Conservation (phyloP, 169 alveolate species). For the Plasmodium knowlesi region DNA sequence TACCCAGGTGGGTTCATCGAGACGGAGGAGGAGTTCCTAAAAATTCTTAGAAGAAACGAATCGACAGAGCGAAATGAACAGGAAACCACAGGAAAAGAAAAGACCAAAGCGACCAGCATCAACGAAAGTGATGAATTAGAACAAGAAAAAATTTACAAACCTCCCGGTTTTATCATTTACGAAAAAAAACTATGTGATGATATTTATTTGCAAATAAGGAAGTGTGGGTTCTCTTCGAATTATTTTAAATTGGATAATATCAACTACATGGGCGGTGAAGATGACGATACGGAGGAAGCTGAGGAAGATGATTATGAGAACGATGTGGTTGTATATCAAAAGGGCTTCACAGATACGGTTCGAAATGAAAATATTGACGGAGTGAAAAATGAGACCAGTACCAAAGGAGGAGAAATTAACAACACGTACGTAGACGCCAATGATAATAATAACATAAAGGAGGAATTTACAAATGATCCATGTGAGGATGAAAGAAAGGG, state of each 20-base stretch:
- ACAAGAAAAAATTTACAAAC: conserved; percentile 13
- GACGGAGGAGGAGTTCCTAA: conserved; percentile 51
- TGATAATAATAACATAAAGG: neutral
- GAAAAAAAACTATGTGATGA: conserved; percentile 61
- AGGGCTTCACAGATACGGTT: neutral
- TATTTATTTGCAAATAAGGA: conserved; percentile 55
- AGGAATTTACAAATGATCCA: neutral
- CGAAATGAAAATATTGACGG: neutral
- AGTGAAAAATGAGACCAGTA: neutral
- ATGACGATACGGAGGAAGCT: neutral
- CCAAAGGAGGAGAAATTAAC: neutral
- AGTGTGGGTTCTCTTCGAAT: conserved; percentile 53
- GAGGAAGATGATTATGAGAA: neutral
- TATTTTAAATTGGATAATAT: conserved; percentile 30
- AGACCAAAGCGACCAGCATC: no score
- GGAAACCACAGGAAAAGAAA: neutral
- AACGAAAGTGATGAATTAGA: neutral
- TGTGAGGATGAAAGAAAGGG: neutral
- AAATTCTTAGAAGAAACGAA: conserved; percentile 34
- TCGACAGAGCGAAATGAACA: neutral
- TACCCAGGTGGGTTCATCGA: conserved; percentile 73
- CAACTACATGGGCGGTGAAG: neutral
- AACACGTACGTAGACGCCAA: neutral
- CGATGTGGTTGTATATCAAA: neutral
- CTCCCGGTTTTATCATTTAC: conserved; percentile 69